Evolutionary conservation across 2,329 filamentous ascomycete species (phyloP), one percentile per base, ranked within the genome.

Genomic region (Diaporthe helianthi): DNA sequence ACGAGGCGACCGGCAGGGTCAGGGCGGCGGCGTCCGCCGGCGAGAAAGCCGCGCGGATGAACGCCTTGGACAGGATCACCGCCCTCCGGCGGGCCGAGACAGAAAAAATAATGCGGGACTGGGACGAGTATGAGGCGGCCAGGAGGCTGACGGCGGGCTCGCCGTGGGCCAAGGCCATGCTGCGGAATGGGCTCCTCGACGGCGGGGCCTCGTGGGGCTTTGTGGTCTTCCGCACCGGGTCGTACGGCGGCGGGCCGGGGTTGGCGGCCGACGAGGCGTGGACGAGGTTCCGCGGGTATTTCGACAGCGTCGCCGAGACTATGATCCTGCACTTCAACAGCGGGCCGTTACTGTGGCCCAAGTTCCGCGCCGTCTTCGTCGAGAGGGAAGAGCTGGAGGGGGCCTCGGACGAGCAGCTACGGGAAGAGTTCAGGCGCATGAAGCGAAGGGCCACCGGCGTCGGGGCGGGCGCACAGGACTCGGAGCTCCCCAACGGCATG

Each of bases 401-500:
- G 10, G 22, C 47, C 1, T 51, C 47, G 1, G 13, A 29, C 47
- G 47, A 51, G 24, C 4, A 26, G 47, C 10, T 51, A 12, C 47
- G 47, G 10, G 7, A 13, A 1, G 47, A 29, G 47, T 51, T 51
- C 47, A 51, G 10, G 24, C 8, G 24, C 2, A 29, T 51, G 47
- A 22, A 24, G 4, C 31, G 31, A 8, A 8, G 31, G 4, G 31
- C 31, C 31, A 8, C 4, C 31, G 31, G 31, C 31, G 31, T 4
- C 31, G 31, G 31, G 31, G 41, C 41, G 41, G 41, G 41, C 41
- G 41, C 41, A 46, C 41, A 54, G 33, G 15, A n/a, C n/a, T n/a
- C n/a, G n/a, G n/a, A 65, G n/a, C 36, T 65, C 17, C 63, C 47
- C 41, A 65, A 54, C 24, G 61, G 46, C 12, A 65, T 54, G 17